Evolutionary conservation across 2,329 filamentous ascomycete genomes (phyloP).

Genomic region (Setomelanomma holmii): DNA sequence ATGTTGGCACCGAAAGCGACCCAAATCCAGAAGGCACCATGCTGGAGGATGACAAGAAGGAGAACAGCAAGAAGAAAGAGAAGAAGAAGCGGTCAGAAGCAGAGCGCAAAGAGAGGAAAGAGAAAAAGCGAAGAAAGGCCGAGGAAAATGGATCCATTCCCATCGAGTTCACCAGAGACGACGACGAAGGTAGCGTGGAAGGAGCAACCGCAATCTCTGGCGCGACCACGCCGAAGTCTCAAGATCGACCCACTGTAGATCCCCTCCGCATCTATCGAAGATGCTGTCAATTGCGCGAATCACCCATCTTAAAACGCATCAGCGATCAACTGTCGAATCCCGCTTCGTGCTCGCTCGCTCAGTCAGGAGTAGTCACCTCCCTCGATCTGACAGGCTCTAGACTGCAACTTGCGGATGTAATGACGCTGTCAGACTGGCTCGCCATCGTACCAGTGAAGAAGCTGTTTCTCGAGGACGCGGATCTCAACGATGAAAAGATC

Average conservation of each 20-base stretch:
- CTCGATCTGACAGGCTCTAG: slow-evolving; percentile 86
- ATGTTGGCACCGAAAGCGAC: slow-evolving; percentile 52
- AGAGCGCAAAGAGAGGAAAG: slow-evolving; percentile 89
- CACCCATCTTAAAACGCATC: slow-evolving; percentile 88
- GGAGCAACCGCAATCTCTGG: slow-evolving; percentile 20
- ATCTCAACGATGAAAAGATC: slow-evolving; percentile 84
- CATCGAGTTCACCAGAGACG: slow-evolving; percentile 79
- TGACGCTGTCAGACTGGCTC: slow-evolving; percentile 91
- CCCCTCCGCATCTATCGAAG: slow-evolving; percentile 91
- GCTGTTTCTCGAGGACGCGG: slow-evolving; percentile 84
- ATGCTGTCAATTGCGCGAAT: slow-evolving; percentile 93
- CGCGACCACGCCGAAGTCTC: slow-evolving; percentile 56
- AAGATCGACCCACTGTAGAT: slow-evolving; percentile 82
- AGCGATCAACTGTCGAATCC: slow-evolving; percentile 83
- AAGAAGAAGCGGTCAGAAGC: slow-evolving; percentile 97
- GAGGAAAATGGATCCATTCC: slow-evolving; percentile 88
- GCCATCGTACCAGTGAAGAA: slow-evolving; percentile 91
- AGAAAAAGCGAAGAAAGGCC: slow-evolving; percentile 82
- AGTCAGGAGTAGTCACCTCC: slow-evolving; percentile 79
- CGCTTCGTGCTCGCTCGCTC: slow-evolving; percentile 67
- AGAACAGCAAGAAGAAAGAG: slow-evolving; percentile 77
- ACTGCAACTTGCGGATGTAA: slow-evolving; percentile 80
- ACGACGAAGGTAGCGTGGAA: slow-evolving; percentile 49
- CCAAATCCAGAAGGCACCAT: slow-evolving; percentile 51
- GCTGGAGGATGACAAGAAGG: slow-evolving; percentile 44